Evolutionary conservation across 202 grass and related monocot species (phyloP), one percentile per base, ranked within the genome.

Genomic region (Carex sylvatica): DNA sequence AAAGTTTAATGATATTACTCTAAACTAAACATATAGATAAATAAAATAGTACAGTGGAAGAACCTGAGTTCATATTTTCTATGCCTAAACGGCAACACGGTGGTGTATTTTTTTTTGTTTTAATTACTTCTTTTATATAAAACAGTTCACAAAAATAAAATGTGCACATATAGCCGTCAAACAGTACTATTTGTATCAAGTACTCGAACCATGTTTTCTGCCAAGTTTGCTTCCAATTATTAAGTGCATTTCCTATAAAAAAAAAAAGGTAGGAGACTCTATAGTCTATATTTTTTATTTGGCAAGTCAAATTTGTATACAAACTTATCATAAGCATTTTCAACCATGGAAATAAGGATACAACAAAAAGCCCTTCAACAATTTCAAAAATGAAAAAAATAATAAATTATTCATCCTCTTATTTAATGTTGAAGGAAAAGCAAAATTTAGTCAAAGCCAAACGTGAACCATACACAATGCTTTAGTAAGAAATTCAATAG

Each of bases 271-370:
- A 28, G 28, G 28, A 28, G 28, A 35, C 5, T 67, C 5, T 9
- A 1, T 36, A 67, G 2, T 66, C 14, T 7, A 67, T 47, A 35
- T 38, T 36, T 36, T 33, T 16, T 36, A 35, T 13, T 36, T 18
- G 5, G 64, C 7, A 66, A 31, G 64, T 0, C 28, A 31, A 66
- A 36, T 66, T 35, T 33, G 64, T 18, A 67, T 15, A 64, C 19
- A 71, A 74, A 23, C n/a, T 15, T 53, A 12, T 74, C 71, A 30
- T 54, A 74, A 54, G 30, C 12, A 74, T 61, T 74, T 74, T 31
- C 47, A 74, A 54, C 19, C 12, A 54, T 49, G 24, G 6, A 55
- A 74, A 51, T 16, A 52, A 67, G 23, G 0, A 74, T 30, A 22
- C 40, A 69, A 69, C 31, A 40, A 72, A 49, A 24, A 53, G 12